Conservation (phyloP, 768 basidiomycete genomes). For the Steccherinum ochraceum region DNA sequence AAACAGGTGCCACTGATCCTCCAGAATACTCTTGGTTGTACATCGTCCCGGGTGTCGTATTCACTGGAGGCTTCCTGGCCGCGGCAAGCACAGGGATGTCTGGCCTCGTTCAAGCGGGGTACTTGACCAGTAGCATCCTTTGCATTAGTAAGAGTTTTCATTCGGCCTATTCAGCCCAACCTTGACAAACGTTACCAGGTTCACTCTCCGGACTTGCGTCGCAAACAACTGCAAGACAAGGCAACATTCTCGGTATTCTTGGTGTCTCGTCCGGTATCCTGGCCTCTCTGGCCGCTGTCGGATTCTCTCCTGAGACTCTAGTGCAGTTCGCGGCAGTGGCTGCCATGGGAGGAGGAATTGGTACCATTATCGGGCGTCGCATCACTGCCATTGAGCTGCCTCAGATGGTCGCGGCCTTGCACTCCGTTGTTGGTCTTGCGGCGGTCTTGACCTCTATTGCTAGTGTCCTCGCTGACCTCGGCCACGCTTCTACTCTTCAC, state of each 20-base stretch:
- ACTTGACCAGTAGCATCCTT: constrained; percentile 77
- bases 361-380: constrained; percentile 70
- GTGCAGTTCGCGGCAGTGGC: constrained; percentile 76
- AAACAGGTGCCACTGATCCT: constrained; percentile 69
- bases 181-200: constrained; percentile 34
- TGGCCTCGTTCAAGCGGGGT: constrained; percentile 85
- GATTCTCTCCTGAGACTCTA: constrained; percentile 69
- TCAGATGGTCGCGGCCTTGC: constrained; percentile 75
- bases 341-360: constrained; percentile 64
- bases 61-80: constrained; percentile 76
- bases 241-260: constrained; percentile 84
- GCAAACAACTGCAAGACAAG: constrained; percentile 77
- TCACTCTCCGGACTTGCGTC: constrained; percentile 77
- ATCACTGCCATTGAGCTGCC: constrained; percentile 87
- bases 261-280: constrained; percentile 80
- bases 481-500: constrained; percentile 68
- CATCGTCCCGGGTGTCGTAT: constrained; percentile 70
- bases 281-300: constrained; percentile 76
- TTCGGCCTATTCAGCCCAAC: neutral
- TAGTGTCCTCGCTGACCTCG: constrained; percentile 67
- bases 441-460: constrained; percentile 83
- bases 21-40: constrained; percentile 87
- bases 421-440: constrained; percentile 86
- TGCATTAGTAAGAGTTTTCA: constrained; percentile 58
- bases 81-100: constrained; percentile 82